A percentile compares a stretch with the other conserved stretches of the same genome.
phyloP scores from a whole-genome alignment of 805 yeast genomes.

The Suhomyces canberraensis region DNA sequence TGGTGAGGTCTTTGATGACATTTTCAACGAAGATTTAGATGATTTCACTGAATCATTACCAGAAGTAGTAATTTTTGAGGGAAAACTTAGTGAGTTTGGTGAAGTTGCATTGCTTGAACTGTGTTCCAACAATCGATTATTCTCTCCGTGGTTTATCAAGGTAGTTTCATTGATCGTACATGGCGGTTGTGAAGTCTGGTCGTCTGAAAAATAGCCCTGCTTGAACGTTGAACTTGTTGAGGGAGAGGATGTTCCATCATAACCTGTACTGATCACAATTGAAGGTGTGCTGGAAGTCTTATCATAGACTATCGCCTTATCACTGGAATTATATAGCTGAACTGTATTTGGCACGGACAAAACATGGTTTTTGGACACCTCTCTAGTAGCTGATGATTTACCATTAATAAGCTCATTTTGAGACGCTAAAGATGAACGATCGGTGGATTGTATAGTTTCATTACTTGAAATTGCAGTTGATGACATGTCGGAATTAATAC shows the following conservation, averaged over 20 bases:
- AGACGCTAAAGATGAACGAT: conserved; percentile 23
- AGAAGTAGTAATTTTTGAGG: not conserved
- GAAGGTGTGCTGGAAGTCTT: conserved; percentile 12
- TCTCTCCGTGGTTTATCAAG: not conserved
- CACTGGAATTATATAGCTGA: not conserved
- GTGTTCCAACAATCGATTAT: not conserved
- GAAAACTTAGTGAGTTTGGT: not conserved
- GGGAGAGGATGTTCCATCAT: conserved; percentile 14
- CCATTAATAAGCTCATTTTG: conserved; percentile 13
- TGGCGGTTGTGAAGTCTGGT: no score
- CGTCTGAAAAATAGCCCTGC: conserved; percentile 11
- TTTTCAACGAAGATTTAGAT: conserved; percentile 1
- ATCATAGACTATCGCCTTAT: not conserved
- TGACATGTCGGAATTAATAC: conserved; percentile 25
- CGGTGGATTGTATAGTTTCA: conserved; percentile 30
- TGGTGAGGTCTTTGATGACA: conserved; percentile 2
- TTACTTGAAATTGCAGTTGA: conserved; percentile 26
- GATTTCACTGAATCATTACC: not conserved
- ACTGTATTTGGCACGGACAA: conserved; percentile 1
- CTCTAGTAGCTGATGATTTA: conserved; percentile 6
- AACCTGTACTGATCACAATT: conserved; percentile 17
- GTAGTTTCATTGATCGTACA: no score
- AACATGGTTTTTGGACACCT: conserved; percentile 4
- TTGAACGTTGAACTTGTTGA: conserved; percentile 17
- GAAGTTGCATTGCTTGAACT: not conserved